phyloP scores from a whole-genome alignment of 1,284 basidiomycete species.

The Austroboletus olivaceoglutinosus region DNA sequence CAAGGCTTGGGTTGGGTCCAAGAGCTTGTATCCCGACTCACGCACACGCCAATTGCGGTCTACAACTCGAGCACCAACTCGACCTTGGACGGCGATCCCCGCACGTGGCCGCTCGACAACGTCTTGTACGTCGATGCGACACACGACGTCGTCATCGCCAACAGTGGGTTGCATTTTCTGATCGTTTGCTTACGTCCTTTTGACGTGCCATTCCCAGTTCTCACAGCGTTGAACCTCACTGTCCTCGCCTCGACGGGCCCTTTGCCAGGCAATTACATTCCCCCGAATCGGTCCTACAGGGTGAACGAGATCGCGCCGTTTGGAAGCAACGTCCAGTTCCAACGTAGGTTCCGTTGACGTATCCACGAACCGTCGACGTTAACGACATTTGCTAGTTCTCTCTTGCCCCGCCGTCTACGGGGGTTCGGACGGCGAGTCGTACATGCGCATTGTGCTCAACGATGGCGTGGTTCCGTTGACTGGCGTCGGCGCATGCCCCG shows the following conservation, averaged over 20 bases:
- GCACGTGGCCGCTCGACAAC: constrained; percentile 80
- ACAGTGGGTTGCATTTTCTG: constrained; percentile 46
- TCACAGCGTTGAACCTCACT: constrained; percentile 59
- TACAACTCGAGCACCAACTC: constrained; percentile 79
- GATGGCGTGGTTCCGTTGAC: constrained; percentile 85
- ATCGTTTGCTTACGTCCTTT: background rate
- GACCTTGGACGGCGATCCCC: constrained; percentile 67
- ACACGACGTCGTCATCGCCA: constrained; percentile 80
- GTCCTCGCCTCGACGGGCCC: constrained; percentile 49
- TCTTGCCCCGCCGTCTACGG: constrained; percentile 20
- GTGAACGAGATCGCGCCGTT: constrained; percentile 30
- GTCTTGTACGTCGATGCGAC: constrained; percentile 84
- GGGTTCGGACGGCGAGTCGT: constrained; percentile 26
- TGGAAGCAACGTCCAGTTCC: constrained; percentile 35
- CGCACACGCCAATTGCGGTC: constrained; percentile 58
- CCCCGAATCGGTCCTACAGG: constrained; percentile 41
- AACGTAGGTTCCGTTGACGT: constrained; percentile 20
- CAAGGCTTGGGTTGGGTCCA: constrained; percentile 86
- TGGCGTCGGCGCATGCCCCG: constrained; percentile 69
- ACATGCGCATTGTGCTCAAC: constrained; percentile 82
- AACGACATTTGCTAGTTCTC: constrained; percentile 14
- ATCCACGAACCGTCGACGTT: background rate
- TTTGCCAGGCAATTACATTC: constrained; percentile 55
- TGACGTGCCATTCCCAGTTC: constrained; percentile 33
- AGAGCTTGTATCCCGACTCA: constrained; percentile 78